phyloP scores from a whole-genome alignment of 2,329 filamentous ascomycete genomes.

The Lachnellula cervina region DNA sequence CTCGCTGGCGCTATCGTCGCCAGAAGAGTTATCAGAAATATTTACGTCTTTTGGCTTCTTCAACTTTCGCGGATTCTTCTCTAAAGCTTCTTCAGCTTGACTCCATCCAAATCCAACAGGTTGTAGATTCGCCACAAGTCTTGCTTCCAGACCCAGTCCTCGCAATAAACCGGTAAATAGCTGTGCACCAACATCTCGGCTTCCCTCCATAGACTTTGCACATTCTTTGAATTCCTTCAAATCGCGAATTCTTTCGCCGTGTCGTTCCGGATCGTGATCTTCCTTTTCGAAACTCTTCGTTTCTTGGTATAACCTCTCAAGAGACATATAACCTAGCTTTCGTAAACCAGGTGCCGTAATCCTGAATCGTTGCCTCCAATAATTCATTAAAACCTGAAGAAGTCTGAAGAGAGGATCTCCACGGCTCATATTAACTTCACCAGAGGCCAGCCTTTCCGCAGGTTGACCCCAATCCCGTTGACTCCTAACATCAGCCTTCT shows the following conservation, averaged over 20 bases:
- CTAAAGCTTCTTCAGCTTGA: slow-evolving; percentile 72
- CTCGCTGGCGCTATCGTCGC: slow-evolving; percentile 16
- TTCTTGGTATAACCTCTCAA: slow-evolving; percentile 69
- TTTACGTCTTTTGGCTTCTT: slow-evolving; percentile 22
- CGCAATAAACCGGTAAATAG: slow-evolving; percentile 83
- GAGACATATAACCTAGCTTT: slow-evolving; percentile 84
- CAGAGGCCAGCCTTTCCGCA: slow-evolving; percentile 65
- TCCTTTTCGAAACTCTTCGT: slow-evolving; percentile 64
- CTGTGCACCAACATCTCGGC: slow-evolving; percentile 81
- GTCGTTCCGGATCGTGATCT: slow-evolving; percentile 54
- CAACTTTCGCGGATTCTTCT: slow-evolving; percentile 27
- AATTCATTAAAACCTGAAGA: slow-evolving; percentile 69
- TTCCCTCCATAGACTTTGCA: slow-evolving; percentile 70
- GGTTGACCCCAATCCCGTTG: slow-evolving; percentile 67
- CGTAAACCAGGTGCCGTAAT: slow-evolving; percentile 73
- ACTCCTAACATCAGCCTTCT: slow-evolving; percentile 35
- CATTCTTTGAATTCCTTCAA: slow-evolving; percentile 63
- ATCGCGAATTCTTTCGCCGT: slow-evolving; percentile 71
- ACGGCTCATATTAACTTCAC: slow-evolving; percentile 69
- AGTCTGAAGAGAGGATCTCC: slow-evolving; percentile 78
- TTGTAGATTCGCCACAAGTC: slow-evolving; percentile 81
- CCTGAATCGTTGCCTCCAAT: slow-evolving; percentile 83
- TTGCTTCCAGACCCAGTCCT: slow-evolving; percentile 73
- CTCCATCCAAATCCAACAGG: slow-evolving; percentile 87
- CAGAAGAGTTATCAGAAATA: slow-evolving; percentile 33